Evolutionary conservation across 352 stramenopile genomes (phyloP).

Genomic region (Pythium guiyangense): DNA sequence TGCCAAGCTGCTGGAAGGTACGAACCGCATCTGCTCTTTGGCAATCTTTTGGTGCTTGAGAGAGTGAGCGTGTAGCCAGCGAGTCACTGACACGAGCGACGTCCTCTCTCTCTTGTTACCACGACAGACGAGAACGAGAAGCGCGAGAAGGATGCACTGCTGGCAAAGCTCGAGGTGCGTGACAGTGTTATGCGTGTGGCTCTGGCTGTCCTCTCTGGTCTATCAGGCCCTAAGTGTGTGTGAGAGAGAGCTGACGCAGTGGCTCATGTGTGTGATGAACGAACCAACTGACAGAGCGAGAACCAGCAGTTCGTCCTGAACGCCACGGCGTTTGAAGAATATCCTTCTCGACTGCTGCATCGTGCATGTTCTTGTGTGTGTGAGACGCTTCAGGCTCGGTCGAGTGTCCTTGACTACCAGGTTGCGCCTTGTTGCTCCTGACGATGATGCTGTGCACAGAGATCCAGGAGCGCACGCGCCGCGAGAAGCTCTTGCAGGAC

Average conservation of each 20-base stretch:
- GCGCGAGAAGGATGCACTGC: constrained; percentile 42
- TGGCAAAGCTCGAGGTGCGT: constrained; percentile 70
- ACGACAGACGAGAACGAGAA: constrained; percentile 15
- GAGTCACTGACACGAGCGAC: too few species aligned
- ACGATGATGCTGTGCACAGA: constrained; percentile 35
- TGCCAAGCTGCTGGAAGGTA: constrained; percentile 48
- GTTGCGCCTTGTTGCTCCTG: constrained; percentile 8
- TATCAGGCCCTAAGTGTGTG: background rate
- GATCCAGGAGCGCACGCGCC: constrained; percentile 72
- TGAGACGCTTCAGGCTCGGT: background rate
- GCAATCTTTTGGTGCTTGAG: background rate
- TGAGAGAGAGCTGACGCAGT: background rate
- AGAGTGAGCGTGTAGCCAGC: background rate
- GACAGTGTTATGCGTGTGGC: background rate
- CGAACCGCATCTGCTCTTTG: background rate
- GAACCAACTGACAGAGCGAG: constrained; percentile 34
- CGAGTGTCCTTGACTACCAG: constrained; percentile 41
- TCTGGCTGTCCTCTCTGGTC: background rate
- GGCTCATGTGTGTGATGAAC: background rate
- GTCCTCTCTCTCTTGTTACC: background rate
- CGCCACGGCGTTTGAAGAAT: constrained; percentile 82
- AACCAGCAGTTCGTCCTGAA: constrained; percentile 84
- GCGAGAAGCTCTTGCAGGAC: constrained; percentile 57
- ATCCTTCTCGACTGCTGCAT: constrained; percentile 44
- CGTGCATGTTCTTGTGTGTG: background rate